These are phyloP conservation scores for Polygonum maritimum DNA, from an alignment of 148 eudicot species.

Conservation along the genomic window DNA sequence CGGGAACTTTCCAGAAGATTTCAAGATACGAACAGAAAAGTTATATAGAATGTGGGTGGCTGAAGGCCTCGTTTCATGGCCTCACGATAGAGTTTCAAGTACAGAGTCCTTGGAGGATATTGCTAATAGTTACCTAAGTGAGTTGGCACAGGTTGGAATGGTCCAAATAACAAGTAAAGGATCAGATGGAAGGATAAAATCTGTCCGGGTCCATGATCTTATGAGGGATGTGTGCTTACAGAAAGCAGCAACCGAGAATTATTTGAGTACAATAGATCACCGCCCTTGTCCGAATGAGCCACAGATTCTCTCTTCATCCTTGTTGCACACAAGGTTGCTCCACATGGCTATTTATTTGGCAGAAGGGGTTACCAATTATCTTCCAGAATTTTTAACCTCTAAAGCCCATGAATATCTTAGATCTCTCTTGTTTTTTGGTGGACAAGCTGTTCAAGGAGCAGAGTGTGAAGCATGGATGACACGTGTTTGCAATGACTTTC, in stretches of 20 bases:
- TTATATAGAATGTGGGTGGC: constrained; percentile 38
- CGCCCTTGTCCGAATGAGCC: constrained; percentile 5
- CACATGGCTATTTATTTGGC: constrained; percentile 18
- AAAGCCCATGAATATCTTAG: constrained; percentile 13
- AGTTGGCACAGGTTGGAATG: constrained; percentile 31
- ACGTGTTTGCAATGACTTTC: constrained; percentile 19
- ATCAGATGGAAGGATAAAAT: constrained; percentile 23
- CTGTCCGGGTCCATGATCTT: constrained; percentile 30
- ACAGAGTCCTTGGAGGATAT: constrained; percentile 26
- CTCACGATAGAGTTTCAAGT: constrained; percentile 13
- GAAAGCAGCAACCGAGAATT: constrained; percentile 27
- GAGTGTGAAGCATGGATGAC: constrained; percentile 9
- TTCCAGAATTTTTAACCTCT: constrained; percentile 5
- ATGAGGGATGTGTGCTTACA: constrained; percentile 32
- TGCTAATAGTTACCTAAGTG: constrained; percentile 31
- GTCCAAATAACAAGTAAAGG: constrained; percentile 29
- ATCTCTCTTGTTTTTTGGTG: constrained; percentile 22
- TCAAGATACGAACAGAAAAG: constrained; percentile 22
- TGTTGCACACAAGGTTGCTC: neutral
- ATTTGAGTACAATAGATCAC: constrained; percentile 15
- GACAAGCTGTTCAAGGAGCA: constrained; percentile 12
- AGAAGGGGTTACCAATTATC: constrained; percentile 8
- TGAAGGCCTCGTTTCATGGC: constrained; percentile 28
- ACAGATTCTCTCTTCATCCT: neutral
- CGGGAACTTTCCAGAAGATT: constrained; percentile 34